Base-by-base conservation (phyloP, 2,329 filamentous ascomycete species). In the Claviceps arundinis region DNA sequence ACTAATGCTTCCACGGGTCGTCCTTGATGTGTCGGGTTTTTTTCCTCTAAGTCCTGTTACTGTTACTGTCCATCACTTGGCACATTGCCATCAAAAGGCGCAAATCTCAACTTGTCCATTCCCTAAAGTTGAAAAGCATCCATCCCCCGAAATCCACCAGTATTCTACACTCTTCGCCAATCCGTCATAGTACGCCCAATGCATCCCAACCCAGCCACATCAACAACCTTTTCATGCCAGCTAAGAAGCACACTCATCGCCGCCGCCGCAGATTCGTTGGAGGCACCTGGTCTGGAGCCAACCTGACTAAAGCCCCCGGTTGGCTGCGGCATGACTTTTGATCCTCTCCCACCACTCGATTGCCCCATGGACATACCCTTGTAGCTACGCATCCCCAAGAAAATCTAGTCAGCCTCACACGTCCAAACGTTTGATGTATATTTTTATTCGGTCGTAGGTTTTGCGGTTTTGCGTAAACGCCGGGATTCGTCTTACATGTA, bases 141-240 rank as follows among this genome's bases (percentile, higher is more conserved):
- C 24, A 16, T 46, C 26, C 34, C 30, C 16, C 34, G 17, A 24
- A 17, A 9, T n/a, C n/a, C 14, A 22, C 51, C 6, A 7, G 19
- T 37, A 14, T 51, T 46, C 46, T 64, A 68, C 52, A 67, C 91
- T 61, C 86, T 93, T 64, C 93, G 84, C 73, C 91, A 87, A 74
- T 98, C 93, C 43, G 89, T 93, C 90, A 98, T 96, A 59, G 89
- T 89, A 61, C 93, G 81, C 56, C 89, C 87, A 70, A 98, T 93
- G 68, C 87, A 89, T 45, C 93, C 93, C 59, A 89, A 76, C 24
- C 93, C 93, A 40, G 89, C 88, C 63, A 96, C 83, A 63, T 98
- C 93, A 4, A 97, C 89, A 56, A 96, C 80, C 78, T 96, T 98
- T 75, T 98, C 93, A 66, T 98, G 93, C 93, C 93, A 98, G 70